Evolutionary conservation across 495 filamentous ascomycete genomes (phyloP).

Genomic region (Podospora bellae-mahoneyi): DNA sequence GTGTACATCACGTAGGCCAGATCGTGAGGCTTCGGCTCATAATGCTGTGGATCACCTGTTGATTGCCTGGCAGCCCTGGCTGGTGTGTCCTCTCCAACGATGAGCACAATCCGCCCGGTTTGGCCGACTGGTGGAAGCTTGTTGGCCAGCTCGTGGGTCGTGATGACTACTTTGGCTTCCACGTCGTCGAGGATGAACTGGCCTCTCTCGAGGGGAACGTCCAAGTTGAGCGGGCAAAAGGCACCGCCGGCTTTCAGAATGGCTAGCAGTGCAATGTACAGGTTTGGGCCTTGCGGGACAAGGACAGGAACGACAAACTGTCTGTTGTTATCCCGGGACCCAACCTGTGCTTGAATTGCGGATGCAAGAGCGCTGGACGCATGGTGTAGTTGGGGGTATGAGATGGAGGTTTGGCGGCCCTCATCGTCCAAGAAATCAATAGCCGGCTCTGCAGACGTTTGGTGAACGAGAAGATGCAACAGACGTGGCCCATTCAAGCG

Average conservation of each 20-base stretch:
- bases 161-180: constrained; percentile 54
- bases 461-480: constrained; percentile 59
- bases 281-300: constrained; percentile 62
- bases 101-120: constrained; percentile 30
- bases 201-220: constrained; percentile 67
- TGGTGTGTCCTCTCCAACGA: constrained; percentile 21
- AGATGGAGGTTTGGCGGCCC: constrained; percentile 43
- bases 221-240: constrained; percentile 73
- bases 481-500: constrained; percentile 55
- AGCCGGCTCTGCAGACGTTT: constrained; percentile 10
- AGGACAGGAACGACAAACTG: constrained; percentile 65
- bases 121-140: constrained; percentile 27
- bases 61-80: background rate
- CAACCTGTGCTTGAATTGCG: constrained; percentile 39
- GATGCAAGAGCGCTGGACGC: constrained; percentile 52
- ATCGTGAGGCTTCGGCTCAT: constrained; percentile 35
- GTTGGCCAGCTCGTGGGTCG: constrained; percentile 36
- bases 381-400: constrained; percentile 58
- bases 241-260: constrained; percentile 73
- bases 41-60: constrained; percentile 1
- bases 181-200: constrained; percentile 72
- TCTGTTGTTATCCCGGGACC: background rate
- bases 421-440: constrained; percentile 57
- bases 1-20: constrained; percentile 91
- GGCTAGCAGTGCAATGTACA: constrained; percentile 70